These are phyloP conservation scores for Alternaria brassicae DNA, from an alignment of 2,329 filamentous ascomycete genomes.

Conservation along the genomic window DNA sequence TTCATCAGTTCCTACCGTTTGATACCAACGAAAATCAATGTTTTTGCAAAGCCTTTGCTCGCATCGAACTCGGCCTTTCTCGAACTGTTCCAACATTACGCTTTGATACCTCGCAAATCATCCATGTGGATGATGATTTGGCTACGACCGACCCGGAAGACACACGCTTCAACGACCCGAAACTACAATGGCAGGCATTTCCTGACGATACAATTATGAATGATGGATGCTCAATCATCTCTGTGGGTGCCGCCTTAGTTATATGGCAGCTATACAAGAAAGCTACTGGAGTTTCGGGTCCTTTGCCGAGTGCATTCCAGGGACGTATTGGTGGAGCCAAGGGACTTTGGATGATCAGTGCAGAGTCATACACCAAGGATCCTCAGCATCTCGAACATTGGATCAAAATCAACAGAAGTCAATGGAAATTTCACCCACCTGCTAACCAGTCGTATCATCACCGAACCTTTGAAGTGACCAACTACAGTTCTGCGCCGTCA, in stretches of 20 bases:
- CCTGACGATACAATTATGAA: slow-evolving; percentile 50
- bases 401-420: slow-evolving; percentile 71
- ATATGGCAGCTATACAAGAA: slow-evolving; percentile 62
- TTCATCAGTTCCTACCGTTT: slow-evolving; percentile 53
- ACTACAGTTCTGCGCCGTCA: slow-evolving; percentile 55
- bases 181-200: slow-evolving; percentile 30
- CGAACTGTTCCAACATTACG: slow-evolving; percentile 47
- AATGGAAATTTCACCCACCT: slow-evolving; percentile 68
- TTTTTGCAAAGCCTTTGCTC: slow-evolving; percentile 53
- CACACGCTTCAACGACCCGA: slow-evolving; percentile 46
- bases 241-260: slow-evolving; percentile 62
- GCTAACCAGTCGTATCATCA: slow-evolving; percentile 60
- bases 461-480: slow-evolving; percentile 71
- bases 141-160: slow-evolving; percentile 48
- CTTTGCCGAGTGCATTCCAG: slow-evolving; percentile 71
- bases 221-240: slow-evolving; percentile 69
- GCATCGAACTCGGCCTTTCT: slow-evolving; percentile 54
- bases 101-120: slow-evolving; percentile 51
- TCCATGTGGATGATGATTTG: slow-evolving; percentile 35
- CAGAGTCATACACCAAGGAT: slow-evolving; percentile 53
- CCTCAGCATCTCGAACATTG: slow-evolving; percentile 57
- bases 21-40: slow-evolving; percentile 43
- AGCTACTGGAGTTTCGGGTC: slow-evolving; percentile 65
- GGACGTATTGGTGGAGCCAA: slow-evolving; percentile 76
- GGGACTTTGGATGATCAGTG: slow-evolving; percentile 74